phyloP scores from a whole-genome alignment of 2,329 filamentous ascomycete genomes.

The Pseudophaeomoniella oleicola region DNA sequence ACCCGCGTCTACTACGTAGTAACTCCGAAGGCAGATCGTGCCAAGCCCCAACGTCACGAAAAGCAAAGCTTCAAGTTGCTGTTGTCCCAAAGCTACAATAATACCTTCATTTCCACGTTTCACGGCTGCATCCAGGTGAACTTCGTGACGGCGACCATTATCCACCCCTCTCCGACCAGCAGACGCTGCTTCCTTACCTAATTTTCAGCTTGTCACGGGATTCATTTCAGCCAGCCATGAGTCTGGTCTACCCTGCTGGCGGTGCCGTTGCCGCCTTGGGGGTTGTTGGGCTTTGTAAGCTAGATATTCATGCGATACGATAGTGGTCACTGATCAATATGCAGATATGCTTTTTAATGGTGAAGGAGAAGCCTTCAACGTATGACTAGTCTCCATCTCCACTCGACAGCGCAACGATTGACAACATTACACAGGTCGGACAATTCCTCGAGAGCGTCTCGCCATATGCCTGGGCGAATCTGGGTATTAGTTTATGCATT shows the following conservation, averaged over 20 bases:
- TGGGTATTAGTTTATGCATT: constrained; percentile 89
- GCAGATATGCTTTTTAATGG: constrained; percentile 97
- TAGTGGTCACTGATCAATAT: constrained; percentile 6
- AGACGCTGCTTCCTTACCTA: too few species aligned
- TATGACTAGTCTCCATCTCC: constrained; percentile 26
- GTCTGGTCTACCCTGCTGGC: constrained; percentile 56
- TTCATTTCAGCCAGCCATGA: too few species aligned
- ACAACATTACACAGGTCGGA: constrained; percentile 54
- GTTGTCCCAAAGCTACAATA: too few species aligned
- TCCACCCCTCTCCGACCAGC: too few species aligned
- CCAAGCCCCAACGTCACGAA: too few species aligned
- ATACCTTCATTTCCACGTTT: too few species aligned
- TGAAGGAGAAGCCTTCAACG: constrained; percentile 91
- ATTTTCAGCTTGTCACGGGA: too few species aligned
- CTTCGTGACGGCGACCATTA: too few species aligned
- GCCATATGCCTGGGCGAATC: constrained; percentile 80
- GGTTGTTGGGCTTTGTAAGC: constrained; percentile 68
- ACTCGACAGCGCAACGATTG: neutral
- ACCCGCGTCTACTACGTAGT: too few species aligned
- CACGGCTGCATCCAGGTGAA: too few species aligned
- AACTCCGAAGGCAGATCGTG: too few species aligned
- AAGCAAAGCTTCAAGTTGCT: too few species aligned
- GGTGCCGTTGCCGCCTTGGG: constrained; percentile 53
- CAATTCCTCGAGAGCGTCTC: constrained; percentile 88
- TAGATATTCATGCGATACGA: constrained; percentile 4